A percentile compares a stretch with the other conserved stretches of the same genome.
phyloP scores from a whole-genome alignment of 2,329 filamentous ascomycete species.

The Phoma sp. region DNA sequence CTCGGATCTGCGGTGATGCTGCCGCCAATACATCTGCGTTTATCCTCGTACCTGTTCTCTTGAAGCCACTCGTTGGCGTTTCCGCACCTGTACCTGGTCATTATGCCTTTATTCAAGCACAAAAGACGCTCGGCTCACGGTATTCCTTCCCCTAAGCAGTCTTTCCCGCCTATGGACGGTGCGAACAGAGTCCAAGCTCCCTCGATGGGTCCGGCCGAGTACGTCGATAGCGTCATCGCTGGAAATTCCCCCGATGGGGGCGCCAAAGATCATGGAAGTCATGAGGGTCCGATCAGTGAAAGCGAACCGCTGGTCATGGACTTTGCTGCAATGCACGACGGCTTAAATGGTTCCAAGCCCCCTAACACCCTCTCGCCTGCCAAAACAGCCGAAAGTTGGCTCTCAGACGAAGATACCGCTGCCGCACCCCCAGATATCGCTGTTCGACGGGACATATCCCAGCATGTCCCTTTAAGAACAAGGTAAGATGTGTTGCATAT shows the following conservation, averaged over 20 bases:
- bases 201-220: conserved; percentile 33
- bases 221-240: conserved; percentile 39
- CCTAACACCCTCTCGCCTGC: conserved; percentile 25
- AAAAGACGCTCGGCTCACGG: conserved; percentile 42
- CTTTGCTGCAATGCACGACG: conserved; percentile 35
- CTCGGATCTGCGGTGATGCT: background rate
- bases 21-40: conserved; percentile 12
- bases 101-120: conserved; percentile 38
- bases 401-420: conserved; percentile 38
- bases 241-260: conserved; percentile 22
- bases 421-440: conserved; percentile 45
- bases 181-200: conserved; percentile 28
- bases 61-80: conserved; percentile 8
- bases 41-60: conserved; percentile 1
- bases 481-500: conserved; percentile 31
- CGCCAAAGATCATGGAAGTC: conserved; percentile 19
- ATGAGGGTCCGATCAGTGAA: conserved; percentile 33
- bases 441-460: conserved; percentile 36
- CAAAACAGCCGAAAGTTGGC: conserved; percentile 25
- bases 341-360: conserved; percentile 27
- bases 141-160: conserved; percentile 33
- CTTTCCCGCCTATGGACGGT: conserved; percentile 22
- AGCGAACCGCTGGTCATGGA: conserved; percentile 42
- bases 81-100: conserved; percentile 1
- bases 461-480: conserved; percentile 44